Conservation (phyloP, 2,329 filamentous ascomycete species). For the Colletotrichum musae region DNA sequence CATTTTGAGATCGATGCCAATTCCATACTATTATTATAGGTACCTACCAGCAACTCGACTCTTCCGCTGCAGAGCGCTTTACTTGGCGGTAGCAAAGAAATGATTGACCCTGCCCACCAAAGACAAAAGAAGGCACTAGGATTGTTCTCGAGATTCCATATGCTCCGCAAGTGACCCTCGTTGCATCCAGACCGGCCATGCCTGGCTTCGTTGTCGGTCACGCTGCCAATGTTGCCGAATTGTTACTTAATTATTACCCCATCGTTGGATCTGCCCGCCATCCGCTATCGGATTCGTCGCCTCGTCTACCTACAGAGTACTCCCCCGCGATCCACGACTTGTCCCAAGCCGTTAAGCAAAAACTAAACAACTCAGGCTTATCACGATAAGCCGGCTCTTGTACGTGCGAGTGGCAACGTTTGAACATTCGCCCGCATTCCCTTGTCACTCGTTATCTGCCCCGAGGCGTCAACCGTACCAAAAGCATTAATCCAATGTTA, state of each 20-base stretch:
- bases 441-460: conserved; percentile 33
- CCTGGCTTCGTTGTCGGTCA: conserved; percentile 31
- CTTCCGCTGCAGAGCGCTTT: background rate
- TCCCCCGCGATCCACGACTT: conserved; percentile 18
- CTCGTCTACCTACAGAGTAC: conserved; percentile 43
- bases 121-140: too few species aligned
- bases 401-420: conserved; percentile 12
- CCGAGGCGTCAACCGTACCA: background rate
- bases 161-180: conserved; percentile 10
- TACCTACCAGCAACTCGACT: background rate
- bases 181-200: conserved; percentile 31
- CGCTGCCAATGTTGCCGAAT: conserved; percentile 25
- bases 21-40: background rate
- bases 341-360: too few species aligned
- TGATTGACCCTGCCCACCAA: background rate
- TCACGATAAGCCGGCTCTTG: conserved; percentile 19
- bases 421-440: conserved; percentile 30
- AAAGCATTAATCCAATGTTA: conserved; percentile 30
- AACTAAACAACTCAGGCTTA: conserved; percentile 14
- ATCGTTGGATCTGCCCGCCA: conserved; percentile 35
- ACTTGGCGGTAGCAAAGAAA: background rate
- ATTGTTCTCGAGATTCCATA: background rate
- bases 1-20: conserved; percentile 17
- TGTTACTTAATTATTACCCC: conserved; percentile 44
- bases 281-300: conserved; percentile 41